phyloP scores from a whole-genome alignment of 169 alveolate genomes.

The Plasmodium cynomolgi region DNA sequence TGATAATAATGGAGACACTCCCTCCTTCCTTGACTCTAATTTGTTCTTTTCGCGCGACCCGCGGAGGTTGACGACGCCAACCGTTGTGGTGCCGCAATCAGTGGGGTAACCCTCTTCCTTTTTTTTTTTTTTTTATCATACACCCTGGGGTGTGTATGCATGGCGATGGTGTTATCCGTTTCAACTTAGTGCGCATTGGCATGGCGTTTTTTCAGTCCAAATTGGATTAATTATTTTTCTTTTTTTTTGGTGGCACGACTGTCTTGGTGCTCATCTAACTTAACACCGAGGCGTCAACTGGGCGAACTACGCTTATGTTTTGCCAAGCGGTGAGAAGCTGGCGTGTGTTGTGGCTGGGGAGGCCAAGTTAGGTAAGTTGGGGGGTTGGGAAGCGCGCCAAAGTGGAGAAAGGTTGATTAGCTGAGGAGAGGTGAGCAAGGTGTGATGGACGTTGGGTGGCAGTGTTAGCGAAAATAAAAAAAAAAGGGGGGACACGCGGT shows the following conservation, averaged over 20 bases:
- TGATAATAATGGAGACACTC: no score
- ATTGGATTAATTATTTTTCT: not conserved
- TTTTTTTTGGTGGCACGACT: not conserved
- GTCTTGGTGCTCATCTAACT: not conserved
- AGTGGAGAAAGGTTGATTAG: not conserved
- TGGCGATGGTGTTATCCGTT: not conserved
- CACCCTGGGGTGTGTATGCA: not conserved
- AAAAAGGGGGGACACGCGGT: no score
- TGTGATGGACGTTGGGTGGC: not conserved
- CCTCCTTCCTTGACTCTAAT: no score
- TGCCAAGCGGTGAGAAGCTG: not conserved
- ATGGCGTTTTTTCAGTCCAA: not conserved
- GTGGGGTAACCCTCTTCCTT: no score
- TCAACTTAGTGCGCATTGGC: not conserved
- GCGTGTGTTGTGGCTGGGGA: not conserved
- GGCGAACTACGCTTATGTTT: not conserved
- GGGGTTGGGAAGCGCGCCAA: no score
- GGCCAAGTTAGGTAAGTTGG: not conserved
- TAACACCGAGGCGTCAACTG: no score
- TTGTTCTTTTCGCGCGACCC: no score
- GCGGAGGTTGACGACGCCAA: no score
- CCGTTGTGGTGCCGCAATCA: no score
- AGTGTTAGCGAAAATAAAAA: no score
- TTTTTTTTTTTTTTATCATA: not conserved
- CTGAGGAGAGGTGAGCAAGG: not conserved